Evolutionary conservation across 805 yeast species (phyloP).

Genomic region (Vanderwaltozyma tropicalis): DNA sequence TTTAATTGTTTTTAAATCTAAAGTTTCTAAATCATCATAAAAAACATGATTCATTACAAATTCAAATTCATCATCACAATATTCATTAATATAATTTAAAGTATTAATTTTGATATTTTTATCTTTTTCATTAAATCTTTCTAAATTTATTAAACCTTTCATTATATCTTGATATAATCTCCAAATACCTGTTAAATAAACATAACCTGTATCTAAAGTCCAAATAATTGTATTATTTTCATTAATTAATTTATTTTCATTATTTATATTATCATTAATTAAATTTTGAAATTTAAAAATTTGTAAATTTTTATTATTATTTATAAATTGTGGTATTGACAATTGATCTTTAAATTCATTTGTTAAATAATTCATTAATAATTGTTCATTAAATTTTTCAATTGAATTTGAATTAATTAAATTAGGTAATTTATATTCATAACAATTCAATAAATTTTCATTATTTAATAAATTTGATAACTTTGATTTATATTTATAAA

Average conservation of each 20-base stretch:
- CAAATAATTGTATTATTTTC: constrained; percentile 65
- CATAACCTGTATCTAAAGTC: constrained; percentile 79
- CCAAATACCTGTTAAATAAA: constrained; percentile 84
- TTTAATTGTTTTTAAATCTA: not conserved
- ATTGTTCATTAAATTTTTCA: not conserved
- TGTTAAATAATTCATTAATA: not conserved
- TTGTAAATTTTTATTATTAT: not conserved
- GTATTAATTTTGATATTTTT: not conserved
- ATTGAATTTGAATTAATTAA: not conserved
- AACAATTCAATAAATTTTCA: constrained; percentile 9
- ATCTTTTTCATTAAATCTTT: not conserved
- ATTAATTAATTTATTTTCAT: constrained; percentile 13
- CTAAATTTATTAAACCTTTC: constrained; percentile 15
- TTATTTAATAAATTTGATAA: constrained; percentile 9
- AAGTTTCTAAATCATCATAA: constrained; percentile 1
- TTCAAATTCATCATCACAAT: constrained; percentile 2
- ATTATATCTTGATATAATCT: constrained; percentile 36
- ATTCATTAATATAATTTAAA: not conserved
- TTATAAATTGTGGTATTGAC: not conserved
- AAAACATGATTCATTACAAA: constrained; percentile 1
- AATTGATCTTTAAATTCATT: not conserved
- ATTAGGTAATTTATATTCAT: constrained; percentile 17
- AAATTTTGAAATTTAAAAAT: not conserved
- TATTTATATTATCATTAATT: constrained; percentile 5
- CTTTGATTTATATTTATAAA: constrained; percentile 17